These are phyloP conservation scores for Botrytis medusae DNA, from an alignment of 2,329 filamentous ascomycete species.

Conservation along the genomic window DNA sequence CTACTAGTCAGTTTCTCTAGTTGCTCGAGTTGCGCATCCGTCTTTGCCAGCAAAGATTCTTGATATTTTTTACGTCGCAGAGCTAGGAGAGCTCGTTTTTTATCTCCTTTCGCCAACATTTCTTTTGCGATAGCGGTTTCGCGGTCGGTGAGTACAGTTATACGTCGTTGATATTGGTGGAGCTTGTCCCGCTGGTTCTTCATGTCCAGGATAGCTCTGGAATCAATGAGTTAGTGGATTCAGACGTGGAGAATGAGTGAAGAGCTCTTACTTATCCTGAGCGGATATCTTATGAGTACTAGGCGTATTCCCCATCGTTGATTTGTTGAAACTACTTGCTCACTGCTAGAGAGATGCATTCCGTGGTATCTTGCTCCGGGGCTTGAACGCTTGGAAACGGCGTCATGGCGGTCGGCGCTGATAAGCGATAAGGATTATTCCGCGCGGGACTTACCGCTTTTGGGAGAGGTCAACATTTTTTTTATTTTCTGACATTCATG, in stretches of 20 bases:
- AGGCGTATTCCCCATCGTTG: conserved; percentile 61
- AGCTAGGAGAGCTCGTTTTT: conserved; percentile 78
- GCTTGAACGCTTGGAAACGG: background rate
- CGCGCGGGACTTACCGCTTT: conserved; percentile 15
- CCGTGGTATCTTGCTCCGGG: background rate
- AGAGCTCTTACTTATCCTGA: conserved; percentile 76
- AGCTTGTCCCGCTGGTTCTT: conserved; percentile 97
- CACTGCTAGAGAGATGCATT: background rate
- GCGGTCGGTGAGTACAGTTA: conserved; percentile 78
- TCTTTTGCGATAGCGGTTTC: conserved; percentile 84
- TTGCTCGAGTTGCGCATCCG: conserved; percentile 90
- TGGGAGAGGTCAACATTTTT: conserved; percentile 2
- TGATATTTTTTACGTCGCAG: conserved; percentile 97
- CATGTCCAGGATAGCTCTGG: conserved; percentile 92
- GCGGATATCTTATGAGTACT: conserved; percentile 67
- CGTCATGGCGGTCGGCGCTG: conserved; percentile 23
- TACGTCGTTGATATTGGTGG: conserved; percentile 91
- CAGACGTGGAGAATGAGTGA: background rate
- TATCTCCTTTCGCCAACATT: conserved; percentile 79
- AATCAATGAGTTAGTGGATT: conserved; percentile 14
- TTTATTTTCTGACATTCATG: background rate
- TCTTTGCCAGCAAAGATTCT: conserved; percentile 82
- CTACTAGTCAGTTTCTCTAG: conserved; percentile 83
- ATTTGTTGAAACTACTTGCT: conserved; percentile 24
- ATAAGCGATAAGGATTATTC: conserved; percentile 21